Evolutionary conservation across 192 early-diverging fungal genomes (phyloP), one percentile per base, ranked within the genome.

Genomic region (Thoreauomyces humboldtii): DNA sequence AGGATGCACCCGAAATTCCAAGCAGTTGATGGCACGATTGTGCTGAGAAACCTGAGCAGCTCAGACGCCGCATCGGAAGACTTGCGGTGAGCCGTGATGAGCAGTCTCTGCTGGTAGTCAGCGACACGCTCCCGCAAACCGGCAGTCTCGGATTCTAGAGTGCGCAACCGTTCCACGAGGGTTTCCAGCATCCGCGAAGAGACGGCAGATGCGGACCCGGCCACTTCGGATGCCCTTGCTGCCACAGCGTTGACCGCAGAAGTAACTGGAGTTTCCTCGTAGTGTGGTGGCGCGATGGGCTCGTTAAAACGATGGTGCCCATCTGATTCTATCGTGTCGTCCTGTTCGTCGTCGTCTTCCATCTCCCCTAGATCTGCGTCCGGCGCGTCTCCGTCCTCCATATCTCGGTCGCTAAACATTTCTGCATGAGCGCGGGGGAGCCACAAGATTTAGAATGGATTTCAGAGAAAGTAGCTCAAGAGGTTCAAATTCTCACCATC

Each of bases 151-250:
- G 33, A 34, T 32, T 66, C 64, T 12, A 57, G 28, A 17, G 14
- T 36, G 19, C 64, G 36, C 15, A 66, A 32, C 24, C 64, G 64
- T 29, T 66, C 64, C 24, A 66, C 46, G 17, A 66, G 36, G 24
- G 27, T 43, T n/a, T 66, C 42, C 4, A 66, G 11, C 12, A 66
- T 14, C n/a, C 25, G 52, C 5, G 64, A 55, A 1, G 53, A 32
- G 25, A 54, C 22, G 7, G 37, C n/a, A 14, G 15, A 2, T 52
- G 12, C 31, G 43, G 19, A 12, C n/a, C 41, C 35, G 54, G 17
- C 0, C 21, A 24, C 24, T 27, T 24, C 1, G 50, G 12, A 21
- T 14, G 21, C 12, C 12, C 50, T 24, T 51, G 50, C 24, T 51
- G 50, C 1, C 38, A 17, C 11, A 17, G 38, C 11, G 9, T 41